These are phyloP conservation scores for Phytophthora chlamydospora DNA, from an alignment of 352 stramenopile species.

Conservation along the genomic window DNA sequence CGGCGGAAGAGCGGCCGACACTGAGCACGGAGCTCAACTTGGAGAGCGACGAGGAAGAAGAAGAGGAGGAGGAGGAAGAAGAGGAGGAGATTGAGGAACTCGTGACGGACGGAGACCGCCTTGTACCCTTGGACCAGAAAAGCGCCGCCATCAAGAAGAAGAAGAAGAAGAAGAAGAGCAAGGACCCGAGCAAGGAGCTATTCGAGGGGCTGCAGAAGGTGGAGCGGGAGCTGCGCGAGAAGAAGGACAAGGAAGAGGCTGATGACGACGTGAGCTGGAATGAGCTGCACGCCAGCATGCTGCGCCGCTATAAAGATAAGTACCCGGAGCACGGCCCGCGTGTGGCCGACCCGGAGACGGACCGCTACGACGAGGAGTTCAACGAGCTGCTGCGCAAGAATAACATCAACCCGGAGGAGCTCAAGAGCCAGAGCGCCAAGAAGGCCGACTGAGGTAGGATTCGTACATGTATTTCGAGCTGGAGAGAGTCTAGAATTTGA, in stretches of 20 bases:
- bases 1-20: constrained; percentile 48
- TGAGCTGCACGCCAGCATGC: constrained; percentile 73
- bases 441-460: constrained; percentile 17
- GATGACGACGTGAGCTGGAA: constrained; percentile 80
- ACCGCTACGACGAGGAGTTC: constrained; percentile 87
- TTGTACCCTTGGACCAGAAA: constrained; percentile 38
- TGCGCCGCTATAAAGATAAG: constrained; percentile 81
- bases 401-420: constrained; percentile 67
- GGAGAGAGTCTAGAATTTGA: constrained; percentile 52
- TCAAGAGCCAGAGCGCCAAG: constrained; percentile 53
- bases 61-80: constrained; percentile 42
- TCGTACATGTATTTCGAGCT: no score
- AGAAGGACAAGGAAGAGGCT: constrained; percentile 52
- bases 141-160: constrained; percentile 2
- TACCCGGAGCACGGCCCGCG: constrained; percentile 68
- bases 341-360: constrained; percentile 47
- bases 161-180: constrained; percentile 47
- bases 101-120: constrained; percentile 61
- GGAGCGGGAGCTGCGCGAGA: constrained; percentile 69
- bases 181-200: constrained; percentile 54
- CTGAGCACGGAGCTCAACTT: constrained; percentile 60
- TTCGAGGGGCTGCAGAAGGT: constrained; percentile 82
- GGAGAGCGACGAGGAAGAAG: constrained; percentile 53
- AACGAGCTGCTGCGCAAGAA: constrained; percentile 81
- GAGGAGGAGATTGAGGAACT: constrained; percentile 76